These are phyloP conservation scores for Oryza meyeriana DNA, from an alignment of 176 grass and related monocot genomes.

Conservation along the genomic window DNA sequence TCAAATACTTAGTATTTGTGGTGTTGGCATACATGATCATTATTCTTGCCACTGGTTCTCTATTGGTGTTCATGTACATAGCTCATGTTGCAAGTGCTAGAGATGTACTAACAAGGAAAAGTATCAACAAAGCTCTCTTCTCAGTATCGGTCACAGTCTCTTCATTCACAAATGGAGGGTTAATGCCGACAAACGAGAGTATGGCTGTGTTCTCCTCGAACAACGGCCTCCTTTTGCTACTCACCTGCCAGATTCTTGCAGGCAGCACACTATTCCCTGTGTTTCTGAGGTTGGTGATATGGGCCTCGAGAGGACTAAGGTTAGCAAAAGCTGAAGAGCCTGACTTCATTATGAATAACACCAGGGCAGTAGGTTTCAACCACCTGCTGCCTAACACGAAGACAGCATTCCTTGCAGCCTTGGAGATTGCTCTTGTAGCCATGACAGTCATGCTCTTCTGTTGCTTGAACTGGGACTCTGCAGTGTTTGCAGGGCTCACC, in stretches of 20 bases:
- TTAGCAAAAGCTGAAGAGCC: slow-evolving; percentile 16
- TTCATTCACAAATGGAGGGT: slow-evolving; percentile 73
- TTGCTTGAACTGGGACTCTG: slow-evolving; percentile 54
- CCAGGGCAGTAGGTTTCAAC: slow-evolving; percentile 12
- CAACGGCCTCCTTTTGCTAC: slow-evolving; percentile 52
- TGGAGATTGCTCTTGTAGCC: slow-evolving; percentile 25
- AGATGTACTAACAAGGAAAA: slow-evolving; percentile 50
- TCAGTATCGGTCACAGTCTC: slow-evolving; percentile 42
- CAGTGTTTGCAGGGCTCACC: slow-evolving; percentile 54
- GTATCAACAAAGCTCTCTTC: slow-evolving; percentile 49
- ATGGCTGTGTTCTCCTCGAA: slow-evolving; percentile 65
- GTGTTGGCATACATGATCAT: slow-evolving; percentile 34
- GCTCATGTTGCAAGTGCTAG: slow-evolving; percentile 46
- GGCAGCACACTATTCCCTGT: slow-evolving; percentile 59
- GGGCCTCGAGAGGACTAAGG: slow-evolving; percentile 11
- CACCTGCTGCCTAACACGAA: slow-evolving; percentile 25
- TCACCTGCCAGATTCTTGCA: slow-evolving; percentile 55
- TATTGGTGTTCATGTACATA: slow-evolving; percentile 47
- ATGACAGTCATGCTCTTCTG: slow-evolving; percentile 26
- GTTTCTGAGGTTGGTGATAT: slow-evolving; percentile 47
- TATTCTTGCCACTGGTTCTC: slow-evolving; percentile 35
- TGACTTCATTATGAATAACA: slow-evolving; percentile 25
- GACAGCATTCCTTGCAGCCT: slow-evolving; percentile 23
- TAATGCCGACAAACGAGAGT: slow-evolving; percentile 74
- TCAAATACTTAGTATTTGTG: slow-evolving; percentile 38